phyloP scores from a whole-genome alignment of 2,329 filamentous ascomycete species.

The Trichoderma oligosporum region DNA sequence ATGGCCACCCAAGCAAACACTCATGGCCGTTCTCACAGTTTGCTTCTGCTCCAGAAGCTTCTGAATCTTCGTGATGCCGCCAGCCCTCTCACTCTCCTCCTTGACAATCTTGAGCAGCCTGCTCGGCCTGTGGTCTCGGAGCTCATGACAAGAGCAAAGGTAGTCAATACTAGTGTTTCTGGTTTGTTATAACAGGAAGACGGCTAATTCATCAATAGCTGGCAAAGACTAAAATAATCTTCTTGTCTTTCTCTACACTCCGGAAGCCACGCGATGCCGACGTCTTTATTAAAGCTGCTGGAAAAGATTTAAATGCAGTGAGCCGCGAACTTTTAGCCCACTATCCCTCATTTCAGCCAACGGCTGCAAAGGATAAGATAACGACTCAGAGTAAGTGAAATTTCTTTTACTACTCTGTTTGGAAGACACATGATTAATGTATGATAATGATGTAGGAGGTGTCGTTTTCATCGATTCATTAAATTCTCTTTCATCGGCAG shows the following conservation, averaged over 20 bases:
- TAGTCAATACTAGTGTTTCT: slow-evolving; percentile 32
- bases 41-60: slow-evolving; percentile 78
- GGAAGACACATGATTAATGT: background rate
- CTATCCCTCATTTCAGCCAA: slow-evolving; percentile 39
- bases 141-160: slow-evolving; percentile 72
- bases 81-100: slow-evolving; percentile 80
- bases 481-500: slow-evolving; percentile 57
- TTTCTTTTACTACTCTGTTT: background rate
- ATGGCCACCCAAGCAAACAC: slow-evolving; percentile 57
- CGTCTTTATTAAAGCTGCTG: slow-evolving; percentile 60
- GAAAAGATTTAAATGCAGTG: slow-evolving; percentile 55
- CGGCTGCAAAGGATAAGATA: slow-evolving; percentile 34
- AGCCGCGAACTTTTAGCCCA: slow-evolving; percentile 57
- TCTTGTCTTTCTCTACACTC: slow-evolving; percentile 74
- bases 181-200: background rate
- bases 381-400: slow-evolving; percentile 42
- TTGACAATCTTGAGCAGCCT: slow-evolving; percentile 82
- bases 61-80: slow-evolving; percentile 73
- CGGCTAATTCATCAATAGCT: slow-evolving; percentile 34
- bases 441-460: slow-evolving; percentile 46
- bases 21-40: slow-evolving; percentile 77
- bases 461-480: slow-evolving; percentile 80
- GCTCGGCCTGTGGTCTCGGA: slow-evolving; percentile 67
- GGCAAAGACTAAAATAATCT: slow-evolving; percentile 66
- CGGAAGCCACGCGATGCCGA: slow-evolving; percentile 62